Evolutionary conservation across 2,329 filamentous ascomycete genomes (phyloP).

Genomic region (Monosporascus ibericus): DNA sequence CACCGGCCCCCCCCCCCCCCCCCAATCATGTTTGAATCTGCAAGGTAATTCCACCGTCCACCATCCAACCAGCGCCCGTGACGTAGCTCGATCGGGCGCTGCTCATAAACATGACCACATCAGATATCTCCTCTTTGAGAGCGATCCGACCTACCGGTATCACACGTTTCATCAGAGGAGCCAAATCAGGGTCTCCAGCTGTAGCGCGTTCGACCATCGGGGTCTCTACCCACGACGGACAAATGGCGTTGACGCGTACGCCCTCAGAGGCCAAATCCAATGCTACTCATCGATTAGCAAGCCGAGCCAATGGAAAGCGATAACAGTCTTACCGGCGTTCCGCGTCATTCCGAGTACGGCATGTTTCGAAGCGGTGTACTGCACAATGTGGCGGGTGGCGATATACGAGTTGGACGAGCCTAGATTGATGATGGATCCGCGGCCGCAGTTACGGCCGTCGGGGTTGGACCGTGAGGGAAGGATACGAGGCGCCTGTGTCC

Average conservation of each 20-base stretch:
- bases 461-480: background rate
- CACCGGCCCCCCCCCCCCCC: too few species aligned
- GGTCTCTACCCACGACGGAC: slow-evolving; percentile 25
- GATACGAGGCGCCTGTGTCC: background rate
- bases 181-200: slow-evolving; percentile 8
- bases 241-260: slow-evolving; percentile 27
- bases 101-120: slow-evolving; percentile 22
- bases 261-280: slow-evolving; percentile 18
- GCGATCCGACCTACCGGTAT: slow-evolving; percentile 20
- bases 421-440: background rate
- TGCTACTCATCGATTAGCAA: slow-evolving; percentile 6
- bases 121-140: slow-evolving; percentile 22
- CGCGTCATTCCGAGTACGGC: background rate
- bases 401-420: background rate
- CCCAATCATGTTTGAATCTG: too few species aligned
- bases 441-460: background rate
- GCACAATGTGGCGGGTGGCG: background rate
- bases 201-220: slow-evolving; percentile 19
- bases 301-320: too few species aligned
- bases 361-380: background rate
- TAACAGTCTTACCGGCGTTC: background rate
- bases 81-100: slow-evolving; percentile 24
- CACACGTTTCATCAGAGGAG: slow-evolving; percentile 6
- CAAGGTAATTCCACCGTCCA: slow-evolving; percentile 7
- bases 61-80: slow-evolving; percentile 16